Conservation (phyloP, 2,329 filamentous ascomycete genomes). For the Fusarium albidum region DNA sequence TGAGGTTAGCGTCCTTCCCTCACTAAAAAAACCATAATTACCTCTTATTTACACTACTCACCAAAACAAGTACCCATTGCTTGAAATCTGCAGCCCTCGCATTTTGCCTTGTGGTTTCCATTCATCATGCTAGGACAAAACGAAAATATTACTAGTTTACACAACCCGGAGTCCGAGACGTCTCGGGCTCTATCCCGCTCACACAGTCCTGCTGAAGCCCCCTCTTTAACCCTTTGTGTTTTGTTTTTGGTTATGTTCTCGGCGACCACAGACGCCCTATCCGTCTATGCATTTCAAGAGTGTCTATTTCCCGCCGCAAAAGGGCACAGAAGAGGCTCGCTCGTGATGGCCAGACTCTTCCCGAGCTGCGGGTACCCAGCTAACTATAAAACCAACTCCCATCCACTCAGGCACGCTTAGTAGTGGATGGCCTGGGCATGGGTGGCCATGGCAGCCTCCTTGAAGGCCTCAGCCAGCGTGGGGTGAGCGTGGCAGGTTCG, state of each 20-base stretch:
- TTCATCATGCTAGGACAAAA: slow-evolving; percentile 42
- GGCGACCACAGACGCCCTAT: slow-evolving; percentile 23
- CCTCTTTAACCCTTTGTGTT: slow-evolving; percentile 32
- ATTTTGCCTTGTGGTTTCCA: slow-evolving; percentile 33
- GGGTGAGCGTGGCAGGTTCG: slow-evolving; percentile 97
- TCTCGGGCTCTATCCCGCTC: slow-evolving; percentile 36
- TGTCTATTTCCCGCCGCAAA: slow-evolving; percentile 22
- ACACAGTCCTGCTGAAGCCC: slow-evolving; percentile 29
- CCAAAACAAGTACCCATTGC: not conserved
- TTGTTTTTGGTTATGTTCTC: slow-evolving; percentile 28
- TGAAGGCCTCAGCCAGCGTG: slow-evolving; percentile 96
- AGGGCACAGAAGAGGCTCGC: slow-evolving; percentile 28
- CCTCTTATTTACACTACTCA: not conserved
- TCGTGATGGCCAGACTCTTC: slow-evolving; percentile 6
- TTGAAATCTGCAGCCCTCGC: slow-evolving; percentile 16
- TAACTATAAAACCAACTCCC: slow-evolving; percentile 22
- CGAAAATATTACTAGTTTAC: slow-evolving; percentile 44
- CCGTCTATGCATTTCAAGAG: slow-evolving; percentile 26
- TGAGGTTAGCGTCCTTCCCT: too few relatives aligned
- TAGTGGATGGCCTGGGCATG: slow-evolving; percentile 96
- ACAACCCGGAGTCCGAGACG: slow-evolving; percentile 39
- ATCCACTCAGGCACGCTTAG: slow-evolving; percentile 55
- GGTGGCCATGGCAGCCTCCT: slow-evolving; percentile 98
- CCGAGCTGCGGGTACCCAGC: slow-evolving; percentile 6
- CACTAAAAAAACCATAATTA: too few relatives aligned